These are phyloP conservation scores for Phyllosticta paracitricarpa DNA, from an alignment of 2,329 filamentous ascomycete genomes.

Conservation along the genomic window DNA sequence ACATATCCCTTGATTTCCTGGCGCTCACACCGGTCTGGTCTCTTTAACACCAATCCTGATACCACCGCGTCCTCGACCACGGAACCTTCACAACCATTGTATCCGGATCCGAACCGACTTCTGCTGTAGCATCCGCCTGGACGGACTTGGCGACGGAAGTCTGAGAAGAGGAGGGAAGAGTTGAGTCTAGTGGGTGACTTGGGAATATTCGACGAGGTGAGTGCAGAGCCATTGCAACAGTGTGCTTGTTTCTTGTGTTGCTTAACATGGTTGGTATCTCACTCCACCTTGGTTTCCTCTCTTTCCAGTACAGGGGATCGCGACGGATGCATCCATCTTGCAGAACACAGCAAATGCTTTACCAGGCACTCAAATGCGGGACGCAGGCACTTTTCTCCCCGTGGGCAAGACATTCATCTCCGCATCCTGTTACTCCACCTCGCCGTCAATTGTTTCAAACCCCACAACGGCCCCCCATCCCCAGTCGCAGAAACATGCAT, in stretches of 20 bases:
- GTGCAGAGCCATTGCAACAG: not conserved
- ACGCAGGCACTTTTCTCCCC: not conserved
- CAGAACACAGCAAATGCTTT: not conserved
- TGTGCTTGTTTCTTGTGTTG: not conserved
- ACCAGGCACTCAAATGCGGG: not conserved
- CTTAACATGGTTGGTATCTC: not conserved
- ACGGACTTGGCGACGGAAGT: not conserved
- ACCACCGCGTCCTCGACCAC: not conserved
- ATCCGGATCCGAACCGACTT: not conserved
- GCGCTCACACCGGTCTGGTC: not conserved
- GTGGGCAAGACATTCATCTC: not conserved
- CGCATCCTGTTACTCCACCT: not conserved
- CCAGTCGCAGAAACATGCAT: not conserved
- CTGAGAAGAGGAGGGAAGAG: not conserved
- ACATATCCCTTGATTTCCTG: not conserved
- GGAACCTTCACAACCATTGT: not conserved
- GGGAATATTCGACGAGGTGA: not conserved
- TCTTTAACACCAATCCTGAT: not conserved
- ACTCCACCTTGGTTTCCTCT: not conserved
- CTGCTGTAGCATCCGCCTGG: not conserved
- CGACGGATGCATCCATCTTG: not conserved
- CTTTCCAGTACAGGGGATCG: not conserved
- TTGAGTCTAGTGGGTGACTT: not conserved
- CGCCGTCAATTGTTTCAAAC: not conserved
- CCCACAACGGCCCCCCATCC: not conserved